Base-by-base conservation (phyloP, 352 stramenopile genomes). In the Phytopythium oedochilum region DNA sequence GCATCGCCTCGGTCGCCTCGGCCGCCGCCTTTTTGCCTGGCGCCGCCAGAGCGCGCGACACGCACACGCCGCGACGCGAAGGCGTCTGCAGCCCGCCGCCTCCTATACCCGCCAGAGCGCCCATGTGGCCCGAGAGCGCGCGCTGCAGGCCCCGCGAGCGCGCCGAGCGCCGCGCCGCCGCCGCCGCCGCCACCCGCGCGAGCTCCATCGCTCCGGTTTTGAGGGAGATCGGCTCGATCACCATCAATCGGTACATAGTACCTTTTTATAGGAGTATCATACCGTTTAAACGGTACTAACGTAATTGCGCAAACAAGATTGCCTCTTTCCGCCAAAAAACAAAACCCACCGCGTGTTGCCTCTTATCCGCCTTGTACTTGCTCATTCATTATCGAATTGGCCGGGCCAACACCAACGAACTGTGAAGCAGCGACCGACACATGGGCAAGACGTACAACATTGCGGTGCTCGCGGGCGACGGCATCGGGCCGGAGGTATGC, bases 401-500 rank as follows among this genome's bases (percentile, higher is more conserved):
- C 36, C 2, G 36, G 17, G 36, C n/a, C n/a, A n/a, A n/a, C n/a
- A n/a, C n/a, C n/a, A n/a, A n/a, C n/a, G n/a, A n/a, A n/a, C n/a
- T n/a, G n/a, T n/a, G n/a, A n/a, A n/a, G n/a, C n/a, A n/a, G n/a
- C n/a, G n/a, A n/a, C n/a, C n/a, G n/a, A 12, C 32, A 36, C 22
- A 75, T 77, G 68, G 80, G 66, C 68, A 57, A 58, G 73, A 77
- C 67, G 20, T 72, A 86, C 70, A 88, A 89, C 65, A 96, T 99
- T 58, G 98, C 97, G 12, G 80, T 99, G 53, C 85, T 99, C 23
- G 86, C 96, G 0, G 97, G 97, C 55, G 97, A 99, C 78, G 97
- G 97, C 55, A 99, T 99, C 70, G 97, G 97, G n/a, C 97, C 97
- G 9, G 97, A 99, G 77, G 98, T 99, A 36, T 98, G 96, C 55